Percentiles rank a stretch among this genome's conserved stretches.
Conservation (phyloP, 1,284 basidiomycete genomes). For the Leucoagaricus sp. region DNA sequence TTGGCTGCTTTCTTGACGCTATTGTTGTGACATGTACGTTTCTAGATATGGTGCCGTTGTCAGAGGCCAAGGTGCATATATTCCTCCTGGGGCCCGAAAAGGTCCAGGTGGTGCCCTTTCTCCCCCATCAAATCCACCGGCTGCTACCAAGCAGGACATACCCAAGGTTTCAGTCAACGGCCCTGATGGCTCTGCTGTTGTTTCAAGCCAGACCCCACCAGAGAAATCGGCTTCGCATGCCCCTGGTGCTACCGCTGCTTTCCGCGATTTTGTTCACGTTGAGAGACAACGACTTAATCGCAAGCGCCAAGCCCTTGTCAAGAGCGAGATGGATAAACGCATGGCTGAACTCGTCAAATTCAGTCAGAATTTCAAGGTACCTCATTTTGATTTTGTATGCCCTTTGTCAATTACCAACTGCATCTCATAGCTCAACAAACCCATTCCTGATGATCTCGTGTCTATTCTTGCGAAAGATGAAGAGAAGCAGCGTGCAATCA, state of each 20-base stretch:
- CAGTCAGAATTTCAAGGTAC: slow-evolving; percentile 90
- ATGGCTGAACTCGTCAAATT: slow-evolving; percentile 93
- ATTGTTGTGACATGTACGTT: slow-evolving; percentile 17
- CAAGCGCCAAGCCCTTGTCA: slow-evolving; percentile 88
- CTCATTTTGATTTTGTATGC: slow-evolving; percentile 19
- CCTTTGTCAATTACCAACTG: slow-evolving; percentile 10
- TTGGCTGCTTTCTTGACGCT: slow-evolving; percentile 12
- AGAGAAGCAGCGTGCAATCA: slow-evolving; percentile 81
- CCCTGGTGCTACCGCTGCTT: slow-evolving; percentile 42
- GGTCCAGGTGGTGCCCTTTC: slow-evolving; percentile 35
- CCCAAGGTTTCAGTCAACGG: slow-evolving; percentile 74
- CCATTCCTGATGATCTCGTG: slow-evolving; percentile 94
- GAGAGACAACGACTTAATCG: slow-evolving; percentile 88
- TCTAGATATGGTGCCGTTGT: slow-evolving; percentile 90
- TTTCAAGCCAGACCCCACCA: slow-evolving; percentile 39
- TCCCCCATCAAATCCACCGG: slow-evolving; percentile 25
- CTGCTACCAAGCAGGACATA: slow-evolving; percentile 46
- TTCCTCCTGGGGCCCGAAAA: slow-evolving; percentile 85
- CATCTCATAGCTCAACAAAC: slow-evolving; percentile 78
- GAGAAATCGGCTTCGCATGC: slow-evolving; percentile 63
- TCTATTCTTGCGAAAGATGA: slow-evolving; percentile 90
- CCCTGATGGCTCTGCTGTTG: slow-evolving; percentile 56
- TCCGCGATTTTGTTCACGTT: slow-evolving; percentile 87
- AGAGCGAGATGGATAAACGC: slow-evolving; percentile 92
- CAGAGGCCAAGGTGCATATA: slow-evolving; percentile 86